Evolutionary conservation across 2,329 filamentous ascomycete species (phyloP).

Genomic region (Cryphonectria parasitica): DNA sequence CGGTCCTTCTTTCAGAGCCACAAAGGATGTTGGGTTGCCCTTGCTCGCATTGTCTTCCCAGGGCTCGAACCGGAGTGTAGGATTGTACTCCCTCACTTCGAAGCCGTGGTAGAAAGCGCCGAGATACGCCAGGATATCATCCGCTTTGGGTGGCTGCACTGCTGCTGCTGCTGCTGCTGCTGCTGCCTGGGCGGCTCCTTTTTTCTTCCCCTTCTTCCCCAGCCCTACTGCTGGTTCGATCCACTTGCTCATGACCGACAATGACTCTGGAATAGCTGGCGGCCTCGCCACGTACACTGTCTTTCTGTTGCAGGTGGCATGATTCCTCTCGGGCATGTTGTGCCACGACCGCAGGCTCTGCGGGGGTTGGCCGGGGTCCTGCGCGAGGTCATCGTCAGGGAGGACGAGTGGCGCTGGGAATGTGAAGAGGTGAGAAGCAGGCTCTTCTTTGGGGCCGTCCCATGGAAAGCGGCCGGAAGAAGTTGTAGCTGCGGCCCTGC

Average conservation of each 20-base stretch:
- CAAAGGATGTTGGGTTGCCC: slow-evolving; percentile 34
- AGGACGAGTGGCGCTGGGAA: slow-evolving; percentile 65
- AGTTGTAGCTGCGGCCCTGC: slow-evolving; percentile 37
- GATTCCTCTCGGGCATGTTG: slow-evolving; percentile 50
- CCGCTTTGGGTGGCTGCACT: slow-evolving; percentile 32
- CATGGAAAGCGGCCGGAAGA: slow-evolving; percentile 35
- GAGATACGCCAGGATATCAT: slow-evolving; percentile 44
- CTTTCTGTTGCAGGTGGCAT: slow-evolving; percentile 48
- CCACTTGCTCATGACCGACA: slow-evolving; percentile 50
- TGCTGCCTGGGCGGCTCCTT: slow-evolving; percentile 49
- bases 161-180: slow-evolving; percentile 30
- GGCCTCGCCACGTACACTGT: slow-evolving; percentile 58
- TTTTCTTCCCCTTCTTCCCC: slow-evolving; percentile 42
- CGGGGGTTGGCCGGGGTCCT: slow-evolving; percentile 53
- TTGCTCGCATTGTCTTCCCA: slow-evolving; percentile 46
- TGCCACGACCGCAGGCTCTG: slow-evolving; percentile 60
- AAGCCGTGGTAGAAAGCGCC: slow-evolving; percentile 58
- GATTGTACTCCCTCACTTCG: slow-evolving; percentile 48
- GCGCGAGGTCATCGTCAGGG: slow-evolving; percentile 61
- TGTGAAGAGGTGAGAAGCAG: slow-evolving; percentile 34
- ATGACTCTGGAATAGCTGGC: slow-evolving; percentile 44
- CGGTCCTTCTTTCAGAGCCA: slow-evolving; percentile 50
- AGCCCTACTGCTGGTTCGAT: slow-evolving; percentile 43
- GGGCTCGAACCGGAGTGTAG: slow-evolving; percentile 47
- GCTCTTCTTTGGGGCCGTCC: slow-evolving; percentile 22